These are phyloP conservation scores for Globisporangium iwayamae DNA, from an alignment of 352 stramenopile genomes.

Conservation along the genomic window DNA sequence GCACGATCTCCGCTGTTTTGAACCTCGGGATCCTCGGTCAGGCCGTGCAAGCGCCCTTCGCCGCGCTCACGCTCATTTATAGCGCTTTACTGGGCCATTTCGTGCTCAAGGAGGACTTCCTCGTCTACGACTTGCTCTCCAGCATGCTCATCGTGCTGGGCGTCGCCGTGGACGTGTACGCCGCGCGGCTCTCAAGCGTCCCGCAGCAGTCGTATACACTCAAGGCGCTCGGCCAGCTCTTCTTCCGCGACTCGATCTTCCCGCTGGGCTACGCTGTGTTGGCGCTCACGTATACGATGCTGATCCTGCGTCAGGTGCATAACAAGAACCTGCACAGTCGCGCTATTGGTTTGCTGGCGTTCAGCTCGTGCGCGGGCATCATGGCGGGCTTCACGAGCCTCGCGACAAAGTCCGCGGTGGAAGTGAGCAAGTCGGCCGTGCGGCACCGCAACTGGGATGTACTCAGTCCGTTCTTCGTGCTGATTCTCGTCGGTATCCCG, in stretches of 20 bases:
- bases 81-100: slow-evolving; percentile 64
- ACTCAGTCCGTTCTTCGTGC: slow-evolving; percentile 67
- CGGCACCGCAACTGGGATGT: slow-evolving; percentile 36
- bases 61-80: slow-evolving; percentile 78
- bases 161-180: slow-evolving; percentile 59
- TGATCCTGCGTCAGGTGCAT: slow-evolving; percentile 57
- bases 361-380: slow-evolving; percentile 68
- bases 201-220: slow-evolving; percentile 55
- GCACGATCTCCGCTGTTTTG: slow-evolving; percentile 65
- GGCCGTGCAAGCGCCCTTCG: slow-evolving; percentile 75
- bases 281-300: slow-evolving; percentile 39
- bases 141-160: slow-evolving; percentile 62
- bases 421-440: slow-evolving; percentile 57
- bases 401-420: slow-evolving; percentile 69
- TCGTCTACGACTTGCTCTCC: slow-evolving; percentile 46
- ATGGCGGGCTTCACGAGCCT: slow-evolving; percentile 79
- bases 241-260: slow-evolving; percentile 58
- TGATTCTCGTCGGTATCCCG: slow-evolving; percentile 57
- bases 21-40: slow-evolving; percentile 76
- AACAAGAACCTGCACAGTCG: slow-evolving; percentile 43
- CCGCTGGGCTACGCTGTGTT: slow-evolving; percentile 48
- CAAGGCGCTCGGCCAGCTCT: slow-evolving; percentile 35
- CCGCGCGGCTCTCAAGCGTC: slow-evolving; percentile 41
- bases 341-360: slow-evolving; percentile 48
- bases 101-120: slow-evolving; percentile 54